Base-by-base conservation (phyloP, 75 land plant genomes). In the Pinus albicaulis region DNA sequence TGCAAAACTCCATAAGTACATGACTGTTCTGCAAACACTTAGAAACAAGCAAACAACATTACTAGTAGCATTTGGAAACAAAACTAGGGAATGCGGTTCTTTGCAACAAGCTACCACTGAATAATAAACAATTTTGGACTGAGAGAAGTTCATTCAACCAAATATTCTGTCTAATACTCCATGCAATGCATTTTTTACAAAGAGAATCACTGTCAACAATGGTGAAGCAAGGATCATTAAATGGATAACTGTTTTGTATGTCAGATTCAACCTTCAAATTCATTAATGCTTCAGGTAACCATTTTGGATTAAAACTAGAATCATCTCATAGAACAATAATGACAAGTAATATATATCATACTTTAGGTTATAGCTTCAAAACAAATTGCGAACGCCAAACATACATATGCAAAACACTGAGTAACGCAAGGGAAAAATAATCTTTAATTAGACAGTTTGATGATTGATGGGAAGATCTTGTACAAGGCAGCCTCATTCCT, bases 1-100 rank as follows among this genome's bases (percentile, higher is more conserved):
- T 38, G 62, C 81, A 57, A 80, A 83, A 86, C 90, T 7, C 41
- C 3, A 6, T 68, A 36, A 68, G 41, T 61, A 26, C 7, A 28
- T 4, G 31, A 38, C 38, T 31, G 20, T 20, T 10, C n/a, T n/a
- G 53, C 44, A 20, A 36, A 68, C n/a, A n/a, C 22, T 36, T 22
- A 31, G 38, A 36, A 68, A 68, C 11, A 68, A 64, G 19, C 34
- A 64, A 17, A 64, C 36, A 16, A 10, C n/a, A 38, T 36, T 22
- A 68, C 13, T 52, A 41, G 23, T 41, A 7, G 23, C n/a, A 19
- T 38, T 66, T 38, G 36, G 1, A 48, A 48, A 44, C 44, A 38
- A 66, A 66, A 66, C n/a, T 20, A 66, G 48, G 44, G 22, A 38
- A 38, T 66, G 38, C 2, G 2, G 48, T 20, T 15, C 38, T 31